A percentile compares a stretch with the other conserved stretches of the same genome.
Conservation (phyloP, 257 asterid genomes). For the Capsicum chinense region DNA sequence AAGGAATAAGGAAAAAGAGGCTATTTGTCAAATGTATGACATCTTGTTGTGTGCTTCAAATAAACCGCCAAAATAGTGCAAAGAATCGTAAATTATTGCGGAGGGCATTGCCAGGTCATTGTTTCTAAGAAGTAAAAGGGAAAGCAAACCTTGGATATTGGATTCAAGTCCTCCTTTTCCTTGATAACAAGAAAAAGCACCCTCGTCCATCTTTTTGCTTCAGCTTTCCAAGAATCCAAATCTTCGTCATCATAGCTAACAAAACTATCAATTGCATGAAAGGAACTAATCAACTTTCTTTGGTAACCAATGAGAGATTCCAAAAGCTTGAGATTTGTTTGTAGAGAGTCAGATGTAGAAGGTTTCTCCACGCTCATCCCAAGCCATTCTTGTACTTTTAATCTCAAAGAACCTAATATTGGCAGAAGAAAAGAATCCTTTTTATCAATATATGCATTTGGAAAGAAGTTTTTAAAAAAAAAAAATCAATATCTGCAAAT, state of each 20-base stretch:
- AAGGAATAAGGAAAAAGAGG: no score
- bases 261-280: conserved; percentile 46
- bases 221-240: conserved; percentile 77
- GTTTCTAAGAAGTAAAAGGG: conserved; percentile 22
- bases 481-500: neutral
- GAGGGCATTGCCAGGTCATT: neutral
- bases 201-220: conserved; percentile 86
- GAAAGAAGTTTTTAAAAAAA: neutral
- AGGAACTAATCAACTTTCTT: conserved; percentile 48
- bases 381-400: conserved; percentile 70
- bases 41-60: neutral
- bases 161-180: conserved; percentile 52
- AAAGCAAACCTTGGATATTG: conserved; percentile 57
- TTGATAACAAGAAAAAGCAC: conserved; percentile 66
- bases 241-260: conserved; percentile 78
- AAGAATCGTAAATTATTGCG: neutral
- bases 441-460: neutral
- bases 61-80: neutral
- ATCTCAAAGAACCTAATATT: conserved; percentile 69
- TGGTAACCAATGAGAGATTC: conserved; percentile 62
- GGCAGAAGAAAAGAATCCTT: conserved; percentile 3
- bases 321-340: conserved; percentile 50
- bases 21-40: no score
- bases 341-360: conserved; percentile 29
- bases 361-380: conserved; percentile 31